Base-by-base conservation (phyloP, 2,329 filamentous ascomycete genomes). In the Pezizomycotina sp. region DNA sequence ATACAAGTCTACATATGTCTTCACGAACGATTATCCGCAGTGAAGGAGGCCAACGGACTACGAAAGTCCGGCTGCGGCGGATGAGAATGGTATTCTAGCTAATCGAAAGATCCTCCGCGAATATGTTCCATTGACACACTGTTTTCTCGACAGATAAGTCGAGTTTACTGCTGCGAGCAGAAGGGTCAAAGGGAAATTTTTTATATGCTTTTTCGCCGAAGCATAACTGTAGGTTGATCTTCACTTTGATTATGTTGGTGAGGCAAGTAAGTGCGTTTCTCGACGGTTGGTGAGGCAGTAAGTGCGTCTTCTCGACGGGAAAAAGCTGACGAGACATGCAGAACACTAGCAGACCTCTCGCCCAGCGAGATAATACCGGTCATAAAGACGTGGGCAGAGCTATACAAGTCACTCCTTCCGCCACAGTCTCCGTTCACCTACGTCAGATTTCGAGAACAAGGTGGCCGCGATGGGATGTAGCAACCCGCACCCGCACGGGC, bases 361-460 rank as follows among this genome's bases (percentile, higher is more conserved):
- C 66, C 79, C 2, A 48, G 61, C 4, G 71, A 91, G 43, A 93
- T 92, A 40, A 55, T 86, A 1, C 79, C 82, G 2, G 74, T 92
- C 21, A 71, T 98, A 43, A 65, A 84, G 52, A 82, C 81, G 31
- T 98, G 89, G 89, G 89, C 83, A 4, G 72, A 77, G 43, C 77
- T 95, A 48, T 98, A 95, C 58, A 71, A 76, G 10, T 66, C 74
- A 12, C 80, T 95, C 56, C 59, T 95, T 27, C 74, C 82, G 1
- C 68, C 77, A 0, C 64, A 66, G 6, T 84, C 72, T 49, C 72
- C 75, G 61, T 82, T 92, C 52, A 72, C 78, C 35, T 95, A 92
- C 61, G 93, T 98, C 89, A 98, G 56, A 95, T 98, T 98, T 98
- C 46, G 89, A 98, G 62, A 98, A 98, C 64, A 98, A 98, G 61